These are phyloP conservation scores for Cutaneotrichosporon curvatum DNA, from an alignment of 1,284 basidiomycete species.

Conservation along the genomic window DNA sequence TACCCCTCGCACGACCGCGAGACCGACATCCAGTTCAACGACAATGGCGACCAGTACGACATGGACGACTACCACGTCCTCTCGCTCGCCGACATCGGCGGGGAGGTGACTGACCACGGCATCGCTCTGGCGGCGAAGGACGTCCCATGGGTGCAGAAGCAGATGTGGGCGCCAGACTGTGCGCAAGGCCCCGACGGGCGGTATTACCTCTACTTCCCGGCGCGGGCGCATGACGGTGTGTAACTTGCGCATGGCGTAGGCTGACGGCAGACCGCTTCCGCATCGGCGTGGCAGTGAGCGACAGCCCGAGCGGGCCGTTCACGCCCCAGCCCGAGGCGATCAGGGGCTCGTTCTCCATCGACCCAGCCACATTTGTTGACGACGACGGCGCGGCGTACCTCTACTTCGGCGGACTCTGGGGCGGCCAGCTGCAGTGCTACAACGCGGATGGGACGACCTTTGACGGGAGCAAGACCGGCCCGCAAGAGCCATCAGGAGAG, in stretches of 20 bases:
- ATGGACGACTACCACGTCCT: constrained; percentile 40
- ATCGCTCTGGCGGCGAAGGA: constrained; percentile 26
- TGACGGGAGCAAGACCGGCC: constrained; percentile 16
- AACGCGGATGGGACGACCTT: constrained; percentile 19
- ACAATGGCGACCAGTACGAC: constrained; percentile 36
- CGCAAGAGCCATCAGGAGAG: constrained; percentile 24
- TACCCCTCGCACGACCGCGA: constrained; percentile 37
- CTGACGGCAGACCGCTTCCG: constrained; percentile 30
- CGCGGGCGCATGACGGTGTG: constrained; percentile 31
- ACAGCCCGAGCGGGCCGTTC: constrained; percentile 33
- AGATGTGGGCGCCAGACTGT: constrained; percentile 37
- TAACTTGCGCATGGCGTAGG: too few relatives aligned
- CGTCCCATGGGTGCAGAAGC: constrained; percentile 33
- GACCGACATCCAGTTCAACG: constrained; percentile 32
- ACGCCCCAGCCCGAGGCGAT: constrained; percentile 28
- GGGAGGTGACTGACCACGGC: constrained; percentile 32
- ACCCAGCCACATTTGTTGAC: constrained; percentile 36
- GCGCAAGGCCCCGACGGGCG: constrained; percentile 25
- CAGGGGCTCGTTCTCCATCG: constrained; percentile 29
- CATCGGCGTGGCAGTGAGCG: constrained; percentile 29
- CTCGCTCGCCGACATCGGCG: constrained; percentile 25
- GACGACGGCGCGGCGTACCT: constrained; percentile 29
- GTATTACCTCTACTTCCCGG: constrained; percentile 38
- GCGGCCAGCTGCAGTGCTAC: constrained; percentile 37
- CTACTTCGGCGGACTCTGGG: constrained; percentile 40